Base-by-base conservation (phyloP, 2,329 filamentous ascomycete species). In the Aureobasidium namibiae region DNA sequence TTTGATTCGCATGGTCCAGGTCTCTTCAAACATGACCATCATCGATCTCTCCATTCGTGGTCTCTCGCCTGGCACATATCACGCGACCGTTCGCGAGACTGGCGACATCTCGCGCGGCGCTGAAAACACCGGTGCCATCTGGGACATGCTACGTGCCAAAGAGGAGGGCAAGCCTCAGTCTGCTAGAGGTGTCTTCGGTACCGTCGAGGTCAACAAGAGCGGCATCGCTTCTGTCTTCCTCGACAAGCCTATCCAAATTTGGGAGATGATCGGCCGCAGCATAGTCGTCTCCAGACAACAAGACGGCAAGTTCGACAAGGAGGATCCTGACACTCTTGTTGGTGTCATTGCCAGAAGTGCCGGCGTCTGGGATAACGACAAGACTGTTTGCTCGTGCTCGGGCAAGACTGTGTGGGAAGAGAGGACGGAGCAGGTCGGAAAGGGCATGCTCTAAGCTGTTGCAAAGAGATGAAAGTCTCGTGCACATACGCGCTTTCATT, bases 381-480 rank as follows among this genome's bases (percentile, higher is more conserved):
- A 97, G 81, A 96, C 89, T 46, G 92, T 99, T 6, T 99, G 94
- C 73, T 96, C 91, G 49, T 99, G 94, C 74, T 95, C 91, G 38
- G 94, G 94, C 4, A 97, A 97, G 83, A 97, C 92, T 60, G 83
- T 99, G 11, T 99, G 94, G 94, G 89, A 99, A 74, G 94, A 99
- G 79, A 84, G 94, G 66, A 86, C 87, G 74, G 92, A 96, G 68
- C 90, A 96, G 76, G 85, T 92, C 42, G 80, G 82, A 65, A 92
- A 90, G 76, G 94, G 94, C 2, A 97, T 99, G 90, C 76, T 94
- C 66, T 96, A 74, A 84, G 16, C n/a, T 42, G 16, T 24, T 10
- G 18, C 16, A 23, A 39, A 38, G 24, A 52, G 33, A 39, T 16
- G 9, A 21, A 39, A 26, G 7, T 18, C 36, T 14, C 34, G 33